Percentiles rank a stretch among this genome's conserved stretches.
Conservation (phyloP, 352 stramenopile species). For the Phytopythium aichiense region DNA sequence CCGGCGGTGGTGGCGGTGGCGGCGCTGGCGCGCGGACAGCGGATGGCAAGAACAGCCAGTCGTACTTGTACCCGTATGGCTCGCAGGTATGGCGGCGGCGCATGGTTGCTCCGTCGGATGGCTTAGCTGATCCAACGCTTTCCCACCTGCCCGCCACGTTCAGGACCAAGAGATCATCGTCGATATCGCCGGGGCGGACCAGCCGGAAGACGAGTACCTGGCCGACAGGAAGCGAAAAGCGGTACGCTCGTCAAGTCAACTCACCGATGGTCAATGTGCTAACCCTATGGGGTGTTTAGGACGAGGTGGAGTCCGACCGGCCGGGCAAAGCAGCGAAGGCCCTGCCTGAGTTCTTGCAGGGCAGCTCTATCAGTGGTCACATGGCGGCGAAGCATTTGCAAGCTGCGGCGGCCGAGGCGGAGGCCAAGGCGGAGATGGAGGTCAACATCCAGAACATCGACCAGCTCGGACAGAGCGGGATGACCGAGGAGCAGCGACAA, state of each 20-base stretch:
- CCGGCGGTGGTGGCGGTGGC: conserved; percentile 40
- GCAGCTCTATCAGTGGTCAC: conserved; percentile 84
- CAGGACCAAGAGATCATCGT: conserved; percentile 83
- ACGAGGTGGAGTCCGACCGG: conserved; percentile 49
- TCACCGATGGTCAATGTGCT: background rate
- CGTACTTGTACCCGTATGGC: conserved; percentile 81
- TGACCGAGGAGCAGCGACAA: conserved; percentile 80
- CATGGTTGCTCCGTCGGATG: background rate
- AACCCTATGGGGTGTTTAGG: conserved; percentile 13
- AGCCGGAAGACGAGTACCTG: conserved; percentile 79
- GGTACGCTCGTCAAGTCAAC: conserved; percentile 13
- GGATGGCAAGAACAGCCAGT: conserved; percentile 66
- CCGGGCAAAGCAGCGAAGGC: conserved; percentile 55
- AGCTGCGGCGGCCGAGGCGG: conserved; percentile 19
- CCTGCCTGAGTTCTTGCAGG: conserved; percentile 75
- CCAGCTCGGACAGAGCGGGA: conserved; percentile 50
- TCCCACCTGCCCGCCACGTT: background rate
- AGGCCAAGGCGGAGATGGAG: conserved; percentile 30
- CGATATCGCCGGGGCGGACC: conserved; percentile 75
- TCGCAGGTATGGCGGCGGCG: conserved; percentile 28
- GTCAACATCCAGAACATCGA: conserved; percentile 47
- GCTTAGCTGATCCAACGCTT: background rate
- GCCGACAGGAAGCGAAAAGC: conserved; percentile 65
- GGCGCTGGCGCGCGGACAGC: conserved; percentile 26
- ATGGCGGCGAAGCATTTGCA: conserved; percentile 81